A percentile compares a stretch with the other conserved stretches of the same genome.
phyloP scores from a whole-genome alignment of 2,329 filamentous ascomycete species.

The Talaromyces pinophilus region DNA sequence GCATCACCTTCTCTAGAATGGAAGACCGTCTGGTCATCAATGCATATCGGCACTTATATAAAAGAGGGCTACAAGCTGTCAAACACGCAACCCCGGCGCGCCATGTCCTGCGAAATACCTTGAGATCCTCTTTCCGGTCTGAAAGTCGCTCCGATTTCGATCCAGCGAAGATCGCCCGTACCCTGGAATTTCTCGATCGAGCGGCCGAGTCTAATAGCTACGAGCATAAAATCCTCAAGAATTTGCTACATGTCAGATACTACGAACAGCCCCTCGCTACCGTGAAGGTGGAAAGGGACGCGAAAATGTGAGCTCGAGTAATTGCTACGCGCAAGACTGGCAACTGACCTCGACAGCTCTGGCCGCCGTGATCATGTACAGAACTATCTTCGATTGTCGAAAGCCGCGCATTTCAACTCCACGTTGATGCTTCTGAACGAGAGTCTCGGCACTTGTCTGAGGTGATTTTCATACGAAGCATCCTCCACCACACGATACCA shows the following conservation, averaged over 20 bases:
- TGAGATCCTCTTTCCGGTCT: conserved; percentile 47
- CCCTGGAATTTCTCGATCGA: conserved; percentile 47
- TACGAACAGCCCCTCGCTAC: conserved; percentile 41
- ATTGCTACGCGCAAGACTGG: background rate
- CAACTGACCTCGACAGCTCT: conserved; percentile 31
- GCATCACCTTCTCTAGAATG: conserved; percentile 9
- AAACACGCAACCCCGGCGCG: conserved; percentile 60
- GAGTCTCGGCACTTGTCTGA: conserved; percentile 49
- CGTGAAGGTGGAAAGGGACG: conserved; percentile 29
- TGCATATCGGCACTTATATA: conserved; percentile 61
- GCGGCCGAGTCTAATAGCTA: conserved; percentile 42
- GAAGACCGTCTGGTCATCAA: conserved; percentile 43
- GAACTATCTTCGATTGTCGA: conserved; percentile 35
- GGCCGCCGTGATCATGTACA: conserved; percentile 32
- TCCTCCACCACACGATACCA: background rate
- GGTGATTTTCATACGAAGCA: conserved; percentile 23
- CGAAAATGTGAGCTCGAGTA: conserved; percentile 33
- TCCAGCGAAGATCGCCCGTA: conserved; percentile 45
- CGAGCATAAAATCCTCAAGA: conserved; percentile 52
- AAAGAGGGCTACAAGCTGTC: conserved; percentile 55
- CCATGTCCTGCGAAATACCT: conserved; percentile 51
- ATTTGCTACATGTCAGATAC: conserved; percentile 46
- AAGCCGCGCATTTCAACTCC: conserved; percentile 45
- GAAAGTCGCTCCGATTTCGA: conserved; percentile 41
- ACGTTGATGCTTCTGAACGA: conserved; percentile 52